Evolutionary conservation across 352 stramenopile genomes (phyloP), one percentile per base, ranked within the genome.

Genomic region (Pythium scleroteichum): DNA sequence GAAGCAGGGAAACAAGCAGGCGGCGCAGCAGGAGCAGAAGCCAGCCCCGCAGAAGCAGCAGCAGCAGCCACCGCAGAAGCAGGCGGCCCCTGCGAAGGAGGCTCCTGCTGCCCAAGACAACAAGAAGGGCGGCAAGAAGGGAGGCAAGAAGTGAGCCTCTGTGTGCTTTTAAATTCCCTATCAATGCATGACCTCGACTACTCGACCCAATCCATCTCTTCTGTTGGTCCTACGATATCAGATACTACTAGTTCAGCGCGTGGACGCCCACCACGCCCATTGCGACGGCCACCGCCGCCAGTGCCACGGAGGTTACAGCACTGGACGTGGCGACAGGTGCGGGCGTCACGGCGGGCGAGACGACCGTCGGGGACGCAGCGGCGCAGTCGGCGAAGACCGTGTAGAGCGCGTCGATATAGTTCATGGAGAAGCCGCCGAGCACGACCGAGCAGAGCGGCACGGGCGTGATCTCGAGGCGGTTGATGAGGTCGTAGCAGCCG

Each of bases 81-180:
- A 50, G 39, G 45, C 55, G 0, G 54, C 54, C 13, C 55, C 55
- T 24, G 35, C 45, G 10, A 63, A 64, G 58, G 48, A 65, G 26
- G 58, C 58, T 32, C 40, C 58, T 16, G 48, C 42, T n/a, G 38
- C 58, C 29, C 50, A 66, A 33, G 50, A 55, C 22, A 61, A 41
- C 55, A 53, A 59, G 52, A 62, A 62, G 14, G 64, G 52, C 33
- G 47, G 47, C 50, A 71, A 71, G 48, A 59, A 64, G 52, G 58
- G 54, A 27, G 58, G 58, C 45, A 69, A 65, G 58, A 65, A 65
- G 49, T 59, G 58, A 42, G 13, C n/a, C n/a, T n/a, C n/a, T n/a
- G n/a, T n/a, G n/a, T n/a, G n/a, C n/a, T n/a, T n/a, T n/a, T n/a
- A n/a, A n/a, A n/a, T n/a, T n/a, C n/a, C n/a, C n/a, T n/a, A n/a